A percentile compares a stretch with the other conserved stretches of the same genome.
Evolutionary conservation across 2,329 filamentous ascomycete genomes (phyloP).

Genomic region (Aureobasidium sp.): DNA sequence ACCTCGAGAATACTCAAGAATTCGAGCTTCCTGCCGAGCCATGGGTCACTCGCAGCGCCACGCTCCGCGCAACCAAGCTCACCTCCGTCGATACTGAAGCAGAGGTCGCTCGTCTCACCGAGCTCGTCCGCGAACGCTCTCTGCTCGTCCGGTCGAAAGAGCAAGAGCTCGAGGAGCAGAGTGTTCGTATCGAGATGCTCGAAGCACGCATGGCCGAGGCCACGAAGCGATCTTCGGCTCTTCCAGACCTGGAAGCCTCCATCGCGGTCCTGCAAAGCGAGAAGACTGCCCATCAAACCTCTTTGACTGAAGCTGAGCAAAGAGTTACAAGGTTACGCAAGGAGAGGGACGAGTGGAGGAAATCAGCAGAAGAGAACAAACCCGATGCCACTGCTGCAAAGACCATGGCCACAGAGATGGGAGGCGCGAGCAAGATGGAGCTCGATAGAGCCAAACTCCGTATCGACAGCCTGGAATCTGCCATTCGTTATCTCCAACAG

Average conservation of each 20-base stretch:
- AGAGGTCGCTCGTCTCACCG: slow-evolving; percentile 70
- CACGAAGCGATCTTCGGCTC: slow-evolving; percentile 63
- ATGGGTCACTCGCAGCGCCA: slow-evolving; percentile 74
- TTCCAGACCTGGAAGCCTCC: slow-evolving; percentile 53
- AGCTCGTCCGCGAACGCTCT: slow-evolving; percentile 70
- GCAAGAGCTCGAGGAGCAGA: slow-evolving; percentile 73
- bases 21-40: slow-evolving; percentile 67
- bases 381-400: slow-evolving; percentile 40
- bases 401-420: slow-evolving; percentile 38
- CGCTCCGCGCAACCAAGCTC: slow-evolving; percentile 73
- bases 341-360: slow-evolving; percentile 58
- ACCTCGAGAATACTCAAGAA: slow-evolving; percentile 38
- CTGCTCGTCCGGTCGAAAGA: slow-evolving; percentile 46
- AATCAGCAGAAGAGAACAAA: slow-evolving; percentile 52
- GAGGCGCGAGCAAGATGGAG: slow-evolving; percentile 57
- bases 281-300: slow-evolving; percentile 25
- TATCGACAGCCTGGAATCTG: slow-evolving; percentile 56
- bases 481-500: slow-evolving; percentile 59
- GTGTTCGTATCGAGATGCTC: slow-evolving; percentile 89
- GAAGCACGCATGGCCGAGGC: slow-evolving; percentile 81
- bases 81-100: slow-evolving; percentile 77
- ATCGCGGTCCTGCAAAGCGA: slow-evolving; percentile 46
- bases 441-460: slow-evolving; percentile 67
- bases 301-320: slow-evolving; percentile 45
- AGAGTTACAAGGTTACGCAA: slow-evolving; percentile 43